Conservation (phyloP, 2,329 filamentous ascomycete species). For the Phaeoacremonium minimum region DNA sequence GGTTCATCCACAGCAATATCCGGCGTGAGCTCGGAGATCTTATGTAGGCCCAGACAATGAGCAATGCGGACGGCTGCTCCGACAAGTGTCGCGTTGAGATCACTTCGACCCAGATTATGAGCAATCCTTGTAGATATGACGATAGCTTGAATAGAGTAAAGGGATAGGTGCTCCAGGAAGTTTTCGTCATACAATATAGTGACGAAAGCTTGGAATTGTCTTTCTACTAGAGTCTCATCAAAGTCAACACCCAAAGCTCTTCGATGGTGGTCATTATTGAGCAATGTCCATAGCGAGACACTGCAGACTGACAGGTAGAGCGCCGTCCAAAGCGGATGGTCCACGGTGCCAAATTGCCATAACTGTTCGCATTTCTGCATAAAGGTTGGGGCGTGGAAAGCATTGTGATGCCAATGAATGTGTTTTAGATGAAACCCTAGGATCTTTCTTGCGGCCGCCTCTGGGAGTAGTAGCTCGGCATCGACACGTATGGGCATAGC, state of each 20-base stretch:
- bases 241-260: conserved; percentile 1
- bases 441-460: conserved; percentile 10
- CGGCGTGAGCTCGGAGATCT: conserved; percentile 9
- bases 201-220: conserved; percentile 23
- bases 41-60: conserved; percentile 20
- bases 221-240: conserved; percentile 8
- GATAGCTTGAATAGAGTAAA: conserved; percentile 28
- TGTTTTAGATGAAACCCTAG: conserved; percentile 17
- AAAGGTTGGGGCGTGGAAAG: conserved; percentile 17
- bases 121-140: conserved; percentile 29
- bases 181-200: conserved; percentile 23
- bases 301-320: conserved; percentile 18
- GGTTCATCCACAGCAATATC: too few relatives aligned
- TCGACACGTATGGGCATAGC: conserved; percentile 6
- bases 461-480: conserved; percentile 6
- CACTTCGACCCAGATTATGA: conserved; percentile 29
- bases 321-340: conserved; percentile 19
- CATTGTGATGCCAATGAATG: conserved; percentile 21
- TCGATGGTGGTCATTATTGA: conserved; percentile 13
- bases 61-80: conserved; percentile 28
- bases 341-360: conserved; percentile 14
- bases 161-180: conserved; percentile 21
- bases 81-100: conserved; percentile 26
- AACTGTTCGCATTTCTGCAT: conserved; percentile 15
- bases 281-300: conserved; percentile 13